Evolutionary conservation across 2,329 filamentous ascomycete species (phyloP), one percentile per base, ranked within the genome.

Genomic region (Aspergillus glaucus): DNA sequence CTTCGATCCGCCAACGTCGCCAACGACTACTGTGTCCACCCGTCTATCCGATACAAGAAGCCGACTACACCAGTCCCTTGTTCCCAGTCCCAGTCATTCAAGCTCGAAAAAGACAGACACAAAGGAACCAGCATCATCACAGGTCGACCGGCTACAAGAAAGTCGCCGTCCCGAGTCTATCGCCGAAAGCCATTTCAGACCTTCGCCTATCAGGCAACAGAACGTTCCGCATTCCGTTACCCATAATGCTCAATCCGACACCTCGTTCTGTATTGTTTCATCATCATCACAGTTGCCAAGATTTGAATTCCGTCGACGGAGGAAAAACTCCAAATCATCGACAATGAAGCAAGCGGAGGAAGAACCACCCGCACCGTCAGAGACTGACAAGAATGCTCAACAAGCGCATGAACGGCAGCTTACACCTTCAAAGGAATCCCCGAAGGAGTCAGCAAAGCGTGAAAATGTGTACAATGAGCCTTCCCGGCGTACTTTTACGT

Each of bases 231-330:
- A 36, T 15, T 39, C 34, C 36, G 22, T 24, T 10, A n/a, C 30
- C 12, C 24, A 26, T 40, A n/a, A 36, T 19, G 28, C 46, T 7
- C 30, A 50, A 22, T 21, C 22, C 15, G 52, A 54, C 8, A 54
- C 49, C 8, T 69, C 64, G 4, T 50, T 67, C 44, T 58, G 56
- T 46, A 55, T 65, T 14, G 50, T 67, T 14, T 61, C 65, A 44
- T 68, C 69, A 7, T 66, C 67, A 6, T 70, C 68, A 19, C 63
- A 68, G 36, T 53, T 70, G 43, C 62, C 67, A 2, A 65, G 63
- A 41, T 73, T 72, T 49, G 62, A 70, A 56, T 73, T 68, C 50
- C 64, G 65, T 30, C 56, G 61, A 14, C 58, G 49, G 47, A 57
- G 55, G 34, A 30, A 45, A 15, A 37, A 47, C 24, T 44, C 45